These are phyloP conservation scores for Paxillus rubicundulus DNA, from an alignment of 768 basidiomycete genomes.

Conservation along the genomic window DNA sequence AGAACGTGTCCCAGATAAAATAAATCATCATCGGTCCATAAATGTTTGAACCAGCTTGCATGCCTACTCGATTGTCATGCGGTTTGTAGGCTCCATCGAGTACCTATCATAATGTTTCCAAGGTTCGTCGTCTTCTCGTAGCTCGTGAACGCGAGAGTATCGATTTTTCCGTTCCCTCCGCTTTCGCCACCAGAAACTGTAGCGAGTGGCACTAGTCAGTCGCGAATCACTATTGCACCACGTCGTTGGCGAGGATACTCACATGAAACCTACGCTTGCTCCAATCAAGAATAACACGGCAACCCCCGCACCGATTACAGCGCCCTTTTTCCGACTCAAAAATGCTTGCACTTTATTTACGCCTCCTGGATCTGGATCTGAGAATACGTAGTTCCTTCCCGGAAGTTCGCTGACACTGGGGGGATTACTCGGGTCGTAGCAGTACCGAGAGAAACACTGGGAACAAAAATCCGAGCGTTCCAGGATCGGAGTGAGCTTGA, in stretches of 20 bases:
- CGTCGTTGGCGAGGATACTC: constrained; percentile 10
- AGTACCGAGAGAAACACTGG: constrained; percentile 60
- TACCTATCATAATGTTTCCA: constrained; percentile 28
- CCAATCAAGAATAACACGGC: constrained; percentile 42
- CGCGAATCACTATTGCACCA: not conserved
- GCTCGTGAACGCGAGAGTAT: constrained; percentile 24
- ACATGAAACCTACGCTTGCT: constrained; percentile 35
- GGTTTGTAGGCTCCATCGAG: not conserved
- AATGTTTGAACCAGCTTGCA: not conserved
- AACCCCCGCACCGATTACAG: constrained; percentile 47
- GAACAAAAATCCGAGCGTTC: constrained; percentile 48
- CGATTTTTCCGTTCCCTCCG: constrained; percentile 14
- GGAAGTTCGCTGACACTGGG: constrained; percentile 45
- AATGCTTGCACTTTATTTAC: constrained; percentile 42
- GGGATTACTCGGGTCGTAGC: constrained; percentile 59
- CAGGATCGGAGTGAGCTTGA: constrained; percentile 34
- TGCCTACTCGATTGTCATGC: not conserved
- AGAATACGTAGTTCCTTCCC: constrained; percentile 42
- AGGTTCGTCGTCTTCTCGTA: constrained; percentile 31
- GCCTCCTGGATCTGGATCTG: constrained; percentile 55
- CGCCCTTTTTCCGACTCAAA: constrained; percentile 43
- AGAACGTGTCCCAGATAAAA: not conserved
- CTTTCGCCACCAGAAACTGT: constrained; percentile 32
- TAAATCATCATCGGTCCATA: not conserved
- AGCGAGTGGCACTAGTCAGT: not conserved